Base-by-base conservation (phyloP, 768 basidiomycete genomes). In the Suillus bovinus region DNA sequence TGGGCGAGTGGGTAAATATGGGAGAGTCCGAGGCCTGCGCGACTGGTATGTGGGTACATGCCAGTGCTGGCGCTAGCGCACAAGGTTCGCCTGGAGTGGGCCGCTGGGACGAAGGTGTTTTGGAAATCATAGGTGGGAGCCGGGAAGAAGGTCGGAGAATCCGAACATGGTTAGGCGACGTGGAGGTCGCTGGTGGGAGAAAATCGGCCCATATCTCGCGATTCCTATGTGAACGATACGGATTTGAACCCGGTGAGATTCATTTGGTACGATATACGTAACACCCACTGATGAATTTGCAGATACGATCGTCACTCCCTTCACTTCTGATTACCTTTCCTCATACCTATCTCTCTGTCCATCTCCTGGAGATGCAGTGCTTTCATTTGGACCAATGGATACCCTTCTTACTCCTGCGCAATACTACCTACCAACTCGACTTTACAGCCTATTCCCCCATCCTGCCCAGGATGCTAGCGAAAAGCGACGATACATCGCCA, bases 331-430 rank as follows among this genome's bases (percentile, higher is more conserved):
- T 72, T 86, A 82, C 70, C 80, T 95, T 42, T 86, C 92, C 16
- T 80, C 82, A 9, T 94, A 93, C 74, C 83, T 94, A 60, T 93
- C 91, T 2, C 75, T 92, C 42, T 84, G 84, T 59, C 91, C 93
- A 1, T 83, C 87, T 3, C 77, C 84, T 27, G 83, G 86, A 58
- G 92, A 94, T 66, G 87, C 88, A 8, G 87, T 94, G 52, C 77
- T 95, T 52, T 85, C 87, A 31, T 90, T 94, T 71, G 91, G 91
- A 58, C 87, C 90, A 8, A 90, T 91, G 83, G 93, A 94, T 74
- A 79, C 82, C 57, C 77, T 94, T 67, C 81, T 93, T 68, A 84
- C 89, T 17, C 87, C 91, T 3, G 89, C 91, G 41, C 84, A 85
- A 67, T 86, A 89, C 69, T 91, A 87, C 73, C 77, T 86, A 65